Evolutionary conservation across 768 basidiomycete genomes (phyloP), one percentile per base, ranked within the genome.

Genomic region (Kwoniella pini): DNA sequence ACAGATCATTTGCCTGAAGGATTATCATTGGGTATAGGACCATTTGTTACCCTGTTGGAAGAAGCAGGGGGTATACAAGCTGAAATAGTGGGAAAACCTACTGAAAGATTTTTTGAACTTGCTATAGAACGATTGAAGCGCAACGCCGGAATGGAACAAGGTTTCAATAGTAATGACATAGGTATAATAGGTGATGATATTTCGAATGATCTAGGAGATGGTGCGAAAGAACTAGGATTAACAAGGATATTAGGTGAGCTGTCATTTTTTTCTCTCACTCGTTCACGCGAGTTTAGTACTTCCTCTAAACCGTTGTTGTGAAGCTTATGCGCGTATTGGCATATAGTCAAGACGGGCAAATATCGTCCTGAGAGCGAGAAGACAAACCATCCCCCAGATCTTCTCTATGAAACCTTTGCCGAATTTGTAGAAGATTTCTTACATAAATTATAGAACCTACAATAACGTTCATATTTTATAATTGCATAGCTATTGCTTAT

Each of bases 101-200:
- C 81, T 0, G 79, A 79, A 15, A 65, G 76, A 0, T 88, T 89
- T 69, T 88, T 87, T 65, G 79, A 86, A 60, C 77, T 82, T 9
- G 85, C 84, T 12, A 80, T 89, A 40, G 67, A 71, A 26, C 81
- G 83, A 67, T 78, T 85, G 74, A n/a, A 62, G 52, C 24, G 22
- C n/a, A 43, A 39, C 40, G 10, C 28, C 24, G 52, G 38, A 10
- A 46, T 40, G 3, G 30, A 45, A 3, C 45, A 15, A 44, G 28
- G 59, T 51, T 46, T 17, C 48, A 63, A 28, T 31, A 64, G 39
- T 36, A 44, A 28, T 1, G 33, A 65, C 6, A 46, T 84, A 24
- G 84, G 82, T 0, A 80, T 88, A 50, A 81, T 88, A 28, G 88
- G 88, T 6, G 88, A 89, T 72, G 88, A 89, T 66, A 78, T 84